A percentile compares a stretch with the other conserved stretches of the same genome.
phyloP scores from a whole-genome alignment of 805 yeast species.

The Sugiyamaella chiloensis region DNA sequence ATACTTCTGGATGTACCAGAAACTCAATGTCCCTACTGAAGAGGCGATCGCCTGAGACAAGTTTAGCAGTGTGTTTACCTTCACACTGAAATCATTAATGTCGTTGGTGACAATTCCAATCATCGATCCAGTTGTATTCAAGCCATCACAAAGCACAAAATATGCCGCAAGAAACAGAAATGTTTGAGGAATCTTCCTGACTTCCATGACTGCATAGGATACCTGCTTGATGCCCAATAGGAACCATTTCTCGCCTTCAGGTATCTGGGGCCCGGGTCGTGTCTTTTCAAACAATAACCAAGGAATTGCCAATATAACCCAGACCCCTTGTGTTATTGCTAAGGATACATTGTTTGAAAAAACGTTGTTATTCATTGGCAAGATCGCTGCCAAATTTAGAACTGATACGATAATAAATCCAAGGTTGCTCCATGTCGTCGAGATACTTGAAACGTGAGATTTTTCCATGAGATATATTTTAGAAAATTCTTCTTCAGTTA shows the following conservation, averaged over 20 bases:
- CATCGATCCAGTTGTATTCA: constrained; percentile 19
- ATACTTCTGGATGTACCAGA: constrained; percentile 17
- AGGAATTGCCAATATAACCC: constrained; percentile 19
- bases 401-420: constrained; percentile 14
- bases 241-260: constrained; percentile 14
- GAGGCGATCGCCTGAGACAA: constrained; percentile 16
- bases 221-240: constrained; percentile 18
- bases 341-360: constrained; percentile 16
- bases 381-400: constrained; percentile 16
- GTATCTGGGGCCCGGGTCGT: constrained; percentile 15
- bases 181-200: constrained; percentile 17
- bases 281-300: constrained; percentile 16
- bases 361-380: constrained; percentile 12
- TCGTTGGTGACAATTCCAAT: constrained; percentile 18
- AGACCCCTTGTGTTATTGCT: constrained; percentile 17
- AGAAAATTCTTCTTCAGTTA: constrained; percentile 13
- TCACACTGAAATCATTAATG: constrained; percentile 16
- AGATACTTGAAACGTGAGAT: constrained; percentile 17
- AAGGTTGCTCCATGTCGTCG: constrained; percentile 19
- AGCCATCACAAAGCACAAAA: constrained; percentile 18
- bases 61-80: constrained; percentile 16
- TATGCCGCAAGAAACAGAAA: constrained; percentile 14
- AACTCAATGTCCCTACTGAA: constrained; percentile 14
- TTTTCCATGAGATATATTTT: constrained; percentile 13
- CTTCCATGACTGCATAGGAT: constrained; percentile 13